Evolutionary conservation across 805 yeast genomes (phyloP).

Genomic region (Tetrapisispora arboricola): DNA sequence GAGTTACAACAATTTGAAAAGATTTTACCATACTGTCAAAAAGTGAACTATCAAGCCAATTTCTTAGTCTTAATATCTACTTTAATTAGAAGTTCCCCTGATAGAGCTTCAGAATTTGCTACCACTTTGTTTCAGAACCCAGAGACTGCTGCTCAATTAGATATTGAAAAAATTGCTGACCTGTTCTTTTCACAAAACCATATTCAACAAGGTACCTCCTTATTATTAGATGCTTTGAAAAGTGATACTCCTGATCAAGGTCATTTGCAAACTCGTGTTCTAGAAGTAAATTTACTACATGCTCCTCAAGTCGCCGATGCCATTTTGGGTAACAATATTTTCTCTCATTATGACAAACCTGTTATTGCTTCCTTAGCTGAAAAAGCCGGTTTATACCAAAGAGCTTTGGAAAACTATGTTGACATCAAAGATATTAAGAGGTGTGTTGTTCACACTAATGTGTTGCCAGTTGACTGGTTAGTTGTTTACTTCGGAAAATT

Average conservation of each 20-base stretch:
- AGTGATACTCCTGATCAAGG: conserved; percentile 91
- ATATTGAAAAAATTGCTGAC: conserved; percentile 82
- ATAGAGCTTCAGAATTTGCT: conserved; percentile 95
- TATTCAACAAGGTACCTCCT: conserved; percentile 96
- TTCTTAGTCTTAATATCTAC: conserved; percentile 82
- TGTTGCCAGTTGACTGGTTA: conserved; percentile 87
- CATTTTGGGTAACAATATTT: conserved; percentile 89
- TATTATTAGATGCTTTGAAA: conserved; percentile 88
- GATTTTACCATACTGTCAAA: conserved; percentile 86
- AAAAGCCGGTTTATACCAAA: conserved; percentile 89
- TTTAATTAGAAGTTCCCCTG: conserved; percentile 89
- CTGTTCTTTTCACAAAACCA: conserved; percentile 89
- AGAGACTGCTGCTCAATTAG: conserved; percentile 47
- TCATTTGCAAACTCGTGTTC: conserved; percentile 85
- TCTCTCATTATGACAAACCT: conserved; percentile 89
- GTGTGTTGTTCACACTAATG: conserved; percentile 78
- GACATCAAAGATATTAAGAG: conserved; percentile 93
- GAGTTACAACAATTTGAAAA: conserved; percentile 95
- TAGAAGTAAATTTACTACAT: conserved; percentile 84
- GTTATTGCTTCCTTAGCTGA: conserved; percentile 88
- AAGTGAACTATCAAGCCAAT: conserved; percentile 82
- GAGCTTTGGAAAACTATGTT: conserved; percentile 93
- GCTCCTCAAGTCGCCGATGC: conserved; percentile 99
- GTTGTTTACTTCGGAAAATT: conserved; percentile 86
- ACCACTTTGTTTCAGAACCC: conserved; percentile 65